Percentiles rank a stretch among this genome's conserved stretches.
phyloP scores from a whole-genome alignment of 2,329 filamentous ascomycete species.

The Beauveria sp. region DNA sequence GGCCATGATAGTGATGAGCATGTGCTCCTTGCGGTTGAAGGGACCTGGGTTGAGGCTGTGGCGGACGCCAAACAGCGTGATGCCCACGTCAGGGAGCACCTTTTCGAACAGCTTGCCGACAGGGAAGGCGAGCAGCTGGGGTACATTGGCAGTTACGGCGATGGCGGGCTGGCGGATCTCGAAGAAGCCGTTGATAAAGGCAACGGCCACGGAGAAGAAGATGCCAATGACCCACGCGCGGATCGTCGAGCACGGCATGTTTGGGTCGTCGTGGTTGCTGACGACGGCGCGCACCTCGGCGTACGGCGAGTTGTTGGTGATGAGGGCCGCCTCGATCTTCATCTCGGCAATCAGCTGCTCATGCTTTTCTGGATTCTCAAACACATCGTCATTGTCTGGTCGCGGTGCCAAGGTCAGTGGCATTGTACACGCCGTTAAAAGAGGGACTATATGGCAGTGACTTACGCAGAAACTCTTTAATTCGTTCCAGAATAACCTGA shows the following conservation, averaged over 20 bases:
- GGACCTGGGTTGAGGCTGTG: conserved; percentile 44
- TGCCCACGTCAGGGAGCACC: conserved; percentile 35
- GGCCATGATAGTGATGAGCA: conserved; percentile 51
- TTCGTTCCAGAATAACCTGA: conserved; percentile 17
- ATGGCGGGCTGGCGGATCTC: conserved; percentile 29
- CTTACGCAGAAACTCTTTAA: conserved; percentile 18
- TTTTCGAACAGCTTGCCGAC: conserved; percentile 26
- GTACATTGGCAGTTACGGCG: conserved; percentile 26
- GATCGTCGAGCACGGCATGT: conserved; percentile 27
- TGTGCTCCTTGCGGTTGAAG: conserved; percentile 53
- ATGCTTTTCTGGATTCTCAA: conserved; percentile 32
- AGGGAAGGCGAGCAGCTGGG: conserved; percentile 29
- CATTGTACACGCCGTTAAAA: too few relatives aligned
- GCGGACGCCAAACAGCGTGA: conserved; percentile 32
- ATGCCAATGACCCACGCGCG: conserved; percentile 27
- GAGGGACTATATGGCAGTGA: neutral
- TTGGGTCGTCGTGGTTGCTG: conserved; percentile 27
- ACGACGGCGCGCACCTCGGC: conserved; percentile 31
- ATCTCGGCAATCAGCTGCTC: conserved; percentile 23
- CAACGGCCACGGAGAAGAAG: conserved; percentile 22
- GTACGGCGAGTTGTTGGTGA: conserved; percentile 23
- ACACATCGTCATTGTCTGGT: conserved; percentile 21
- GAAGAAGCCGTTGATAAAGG: conserved; percentile 29
- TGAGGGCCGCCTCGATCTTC: conserved; percentile 24
- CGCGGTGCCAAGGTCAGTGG: neutral